phyloP scores from a whole-genome alignment of 805 yeast genomes.

The Candida fluviatilis region DNA sequence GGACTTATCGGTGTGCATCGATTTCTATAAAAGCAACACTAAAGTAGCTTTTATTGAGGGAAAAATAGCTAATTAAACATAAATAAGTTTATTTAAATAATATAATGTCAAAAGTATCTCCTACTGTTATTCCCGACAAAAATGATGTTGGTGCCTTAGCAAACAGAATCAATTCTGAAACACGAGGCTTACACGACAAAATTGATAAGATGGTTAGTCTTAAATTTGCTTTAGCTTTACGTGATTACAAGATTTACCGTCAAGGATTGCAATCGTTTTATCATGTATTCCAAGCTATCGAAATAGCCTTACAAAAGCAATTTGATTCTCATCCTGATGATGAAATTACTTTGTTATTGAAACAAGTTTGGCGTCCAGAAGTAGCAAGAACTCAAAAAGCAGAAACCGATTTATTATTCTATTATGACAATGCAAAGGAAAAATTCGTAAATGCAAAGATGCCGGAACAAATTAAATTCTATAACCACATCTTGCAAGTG shows the following conservation, averaged over 20 bases:
- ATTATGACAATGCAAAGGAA: conserved; percentile 51
- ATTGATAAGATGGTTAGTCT: conserved; percentile 66
- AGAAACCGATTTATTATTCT: conserved; percentile 61
- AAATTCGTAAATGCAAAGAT: conserved; percentile 58
- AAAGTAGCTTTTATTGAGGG: no score
- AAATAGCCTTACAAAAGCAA: conserved; percentile 46
- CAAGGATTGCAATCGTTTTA: conserved; percentile 76
- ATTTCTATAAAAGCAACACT: no score
- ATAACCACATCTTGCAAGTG: conserved; percentile 52
- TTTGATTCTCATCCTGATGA: conserved; percentile 25
- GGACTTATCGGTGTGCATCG: no score
- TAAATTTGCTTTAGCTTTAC: conserved; percentile 68
- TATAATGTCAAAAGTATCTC: neutral
- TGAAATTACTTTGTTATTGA: conserved; percentile 45
- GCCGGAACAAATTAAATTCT: conserved; percentile 58
- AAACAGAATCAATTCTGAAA: conserved; percentile 71
- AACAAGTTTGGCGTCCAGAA: conserved; percentile 64
- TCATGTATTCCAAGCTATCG: conserved; percentile 65
- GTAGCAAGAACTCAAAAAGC: conserved; percentile 58
- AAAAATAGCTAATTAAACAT: no score
- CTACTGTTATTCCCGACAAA: conserved; percentile 57
- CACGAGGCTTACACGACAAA: conserved; percentile 61
- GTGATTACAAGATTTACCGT: conserved; percentile 72
- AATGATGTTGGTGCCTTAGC: conserved; percentile 81
- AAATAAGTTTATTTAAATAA: no score